A percentile compares a stretch with the other conserved stretches of the same genome.
Evolutionary conservation across 805 yeast genomes (phyloP).

Genomic region (Teunomyces tritomae): DNA sequence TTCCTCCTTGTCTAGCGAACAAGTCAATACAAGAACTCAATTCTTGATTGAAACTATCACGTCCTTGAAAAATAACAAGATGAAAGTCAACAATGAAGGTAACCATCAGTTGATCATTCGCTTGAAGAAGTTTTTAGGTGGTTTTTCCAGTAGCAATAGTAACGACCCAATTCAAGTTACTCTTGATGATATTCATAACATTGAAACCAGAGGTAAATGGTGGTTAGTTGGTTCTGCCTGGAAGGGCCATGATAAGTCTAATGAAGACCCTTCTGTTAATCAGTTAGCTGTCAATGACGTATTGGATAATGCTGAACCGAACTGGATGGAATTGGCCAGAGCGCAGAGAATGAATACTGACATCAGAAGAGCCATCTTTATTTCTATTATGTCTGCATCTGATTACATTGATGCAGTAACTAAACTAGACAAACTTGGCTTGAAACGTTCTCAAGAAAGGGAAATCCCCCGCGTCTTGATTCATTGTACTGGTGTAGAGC

Average conservation of each 20-base stretch:
- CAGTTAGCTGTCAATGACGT: conserved; percentile 53
- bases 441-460: conserved; percentile 76
- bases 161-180: conserved; percentile 83
- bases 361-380: conserved; percentile 87
- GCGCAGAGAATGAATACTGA: conserved; percentile 94
- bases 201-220: conserved; percentile 91
- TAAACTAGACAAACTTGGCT: conserved; percentile 72
- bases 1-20: conserved; percentile 31
- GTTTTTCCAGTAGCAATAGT: conserved; percentile 42
- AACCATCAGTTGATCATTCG: conserved; percentile 53
- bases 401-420: conserved; percentile 87
- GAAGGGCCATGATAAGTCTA: conserved; percentile 53
- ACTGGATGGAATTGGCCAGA: conserved; percentile 85
- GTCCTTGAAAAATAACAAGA: conserved; percentile 81
- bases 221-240: conserved; percentile 99
- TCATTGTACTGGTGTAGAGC: conserved; percentile 84
- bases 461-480: conserved; percentile 84
- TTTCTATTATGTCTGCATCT: conserved; percentile 92
- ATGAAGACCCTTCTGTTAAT: conserved; percentile 24
- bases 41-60: conserved; percentile 84
- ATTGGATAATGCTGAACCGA: conserved; percentile 70
- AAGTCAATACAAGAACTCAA: conserved; percentile 61
- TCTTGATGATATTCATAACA: conserved; percentile 72
- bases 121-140: conserved; percentile 62
- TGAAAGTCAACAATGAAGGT: conserved; percentile 53